Evolutionary conservation across 225 moss, liverwort and hornwort species (phyloP).

Genomic region (Polytrichum commune): DNA sequence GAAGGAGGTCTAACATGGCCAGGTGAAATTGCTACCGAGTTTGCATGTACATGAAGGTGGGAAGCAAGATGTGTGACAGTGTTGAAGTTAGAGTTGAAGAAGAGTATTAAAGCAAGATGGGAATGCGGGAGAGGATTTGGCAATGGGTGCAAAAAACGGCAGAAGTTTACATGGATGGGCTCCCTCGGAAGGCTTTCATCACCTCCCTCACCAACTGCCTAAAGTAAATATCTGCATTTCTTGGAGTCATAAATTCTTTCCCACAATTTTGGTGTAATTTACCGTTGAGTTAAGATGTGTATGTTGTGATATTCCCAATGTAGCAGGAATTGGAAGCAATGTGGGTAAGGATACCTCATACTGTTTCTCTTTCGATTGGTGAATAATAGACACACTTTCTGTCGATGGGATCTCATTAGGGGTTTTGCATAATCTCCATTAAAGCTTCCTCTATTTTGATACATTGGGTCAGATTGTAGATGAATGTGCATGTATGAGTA

Average conservation of each 20-base stretch:
- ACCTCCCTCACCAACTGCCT: slow-evolving; percentile 63
- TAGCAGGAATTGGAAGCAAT: too few relatives aligned
- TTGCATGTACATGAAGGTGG: too few relatives aligned
- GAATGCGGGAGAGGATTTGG: slow-evolving; percentile 50
- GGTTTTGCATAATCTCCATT: too few relatives aligned
- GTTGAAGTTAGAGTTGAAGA: too few relatives aligned
- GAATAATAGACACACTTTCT: too few relatives aligned
- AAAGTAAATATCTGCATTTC: slow-evolving; percentile 25
- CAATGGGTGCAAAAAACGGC: slow-evolving; percentile 64
- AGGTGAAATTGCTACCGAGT: too few relatives aligned
- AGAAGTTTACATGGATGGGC: slow-evolving; percentile 54
- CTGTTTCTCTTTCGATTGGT: too few relatives aligned
- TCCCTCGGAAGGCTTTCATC: slow-evolving; percentile 69
- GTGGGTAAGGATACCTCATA: too few relatives aligned
- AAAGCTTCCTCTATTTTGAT: too few relatives aligned
- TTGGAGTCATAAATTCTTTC: not conserved
- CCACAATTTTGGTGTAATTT: not conserved
- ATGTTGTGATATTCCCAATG: not conserved
- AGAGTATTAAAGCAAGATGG: slow-evolving; percentile 3
- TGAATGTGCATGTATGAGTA: not conserved
- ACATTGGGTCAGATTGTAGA: not conserved
- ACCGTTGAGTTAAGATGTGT: not conserved
- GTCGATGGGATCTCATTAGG: too few relatives aligned
- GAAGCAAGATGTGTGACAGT: too few relatives aligned
- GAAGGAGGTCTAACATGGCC: too few relatives aligned